Conservation (phyloP, 164 flowering plant species). For the Umbellularia californica region DNA sequence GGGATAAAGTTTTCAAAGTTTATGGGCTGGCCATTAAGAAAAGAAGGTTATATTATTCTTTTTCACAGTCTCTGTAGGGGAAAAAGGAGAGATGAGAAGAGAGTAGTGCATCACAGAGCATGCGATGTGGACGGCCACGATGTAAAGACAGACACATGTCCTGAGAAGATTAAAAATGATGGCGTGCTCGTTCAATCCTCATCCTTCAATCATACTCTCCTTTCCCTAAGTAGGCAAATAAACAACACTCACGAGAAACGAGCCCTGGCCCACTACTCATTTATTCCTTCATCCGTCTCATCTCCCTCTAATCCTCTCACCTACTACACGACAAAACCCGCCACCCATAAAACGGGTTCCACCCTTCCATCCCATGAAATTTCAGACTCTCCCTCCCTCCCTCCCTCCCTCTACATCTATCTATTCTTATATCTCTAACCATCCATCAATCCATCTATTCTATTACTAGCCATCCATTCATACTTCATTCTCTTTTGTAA, state of each 20-base stretch:
- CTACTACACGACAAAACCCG: constrained; percentile 12
- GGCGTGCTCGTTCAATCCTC: constrained; percentile 4
- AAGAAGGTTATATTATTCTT: background rate
- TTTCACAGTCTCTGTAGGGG: background rate
- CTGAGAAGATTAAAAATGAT: background rate
- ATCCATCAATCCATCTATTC: too few species aligned
- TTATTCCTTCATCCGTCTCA: background rate
- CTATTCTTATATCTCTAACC: too few species aligned
- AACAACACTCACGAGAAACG: background rate
- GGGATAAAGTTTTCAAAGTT: background rate
- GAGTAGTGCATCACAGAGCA: background rate
- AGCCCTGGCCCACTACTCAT: background rate
- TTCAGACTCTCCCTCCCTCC: constrained; percentile 8
- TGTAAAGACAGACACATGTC: constrained; percentile 6
- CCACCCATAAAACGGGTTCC: constrained; percentile 14
- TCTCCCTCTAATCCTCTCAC: background rate
- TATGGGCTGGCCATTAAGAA: background rate
- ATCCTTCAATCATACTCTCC: background rate
- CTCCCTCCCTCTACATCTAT: background rate
- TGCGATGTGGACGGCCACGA: constrained; percentile 11
- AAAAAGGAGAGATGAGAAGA: background rate
- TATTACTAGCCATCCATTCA: too few species aligned
- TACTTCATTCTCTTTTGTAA: too few species aligned
- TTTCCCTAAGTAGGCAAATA: background rate
- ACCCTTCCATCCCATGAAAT: constrained; percentile 6